Evolutionary conservation across 495 filamentous ascomycete species (phyloP).

Genomic region (Trichoderma erinaceum): DNA sequence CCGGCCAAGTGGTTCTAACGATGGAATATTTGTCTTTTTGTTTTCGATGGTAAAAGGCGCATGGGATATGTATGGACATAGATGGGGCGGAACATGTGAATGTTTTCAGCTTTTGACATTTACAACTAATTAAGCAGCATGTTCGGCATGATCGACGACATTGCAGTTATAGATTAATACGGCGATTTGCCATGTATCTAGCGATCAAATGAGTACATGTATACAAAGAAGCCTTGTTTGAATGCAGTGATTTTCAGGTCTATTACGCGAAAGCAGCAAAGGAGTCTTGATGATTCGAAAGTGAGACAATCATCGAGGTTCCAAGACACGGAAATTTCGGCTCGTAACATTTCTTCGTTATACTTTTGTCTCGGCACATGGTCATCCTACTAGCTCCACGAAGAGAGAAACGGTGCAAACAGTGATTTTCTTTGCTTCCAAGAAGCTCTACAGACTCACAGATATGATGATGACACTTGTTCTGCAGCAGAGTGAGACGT

Average conservation of each 20-base stretch:
- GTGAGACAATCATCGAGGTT: neutral
- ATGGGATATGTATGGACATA: constrained; percentile 9
- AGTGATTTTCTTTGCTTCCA: neutral
- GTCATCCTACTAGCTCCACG: neutral
- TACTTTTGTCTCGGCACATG: neutral
- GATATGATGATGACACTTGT: neutral
- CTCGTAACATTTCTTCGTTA: neutral
- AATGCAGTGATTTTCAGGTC: neutral
- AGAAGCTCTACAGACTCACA: neutral
- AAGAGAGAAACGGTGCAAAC: neutral
- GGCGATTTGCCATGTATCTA: constrained; percentile 8
- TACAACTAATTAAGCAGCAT: neutral
- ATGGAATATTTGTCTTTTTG: neutral
- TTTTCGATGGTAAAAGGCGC: constrained; percentile 4
- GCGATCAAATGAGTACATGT: neutral
- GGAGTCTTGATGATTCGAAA: neutral
- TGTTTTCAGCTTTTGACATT: neutral
- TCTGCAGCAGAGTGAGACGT: neutral
- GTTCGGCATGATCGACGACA: neutral
- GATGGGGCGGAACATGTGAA: neutral
- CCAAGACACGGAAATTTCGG: neutral
- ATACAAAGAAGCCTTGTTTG: neutral
- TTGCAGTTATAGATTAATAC: constrained; percentile 10
- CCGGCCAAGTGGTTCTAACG: neutral
- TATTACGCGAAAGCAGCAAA: neutral